These are phyloP conservation scores for Pyricularia sp. DNA, from an alignment of 2,329 filamentous ascomycete species.

Conservation along the genomic window DNA sequence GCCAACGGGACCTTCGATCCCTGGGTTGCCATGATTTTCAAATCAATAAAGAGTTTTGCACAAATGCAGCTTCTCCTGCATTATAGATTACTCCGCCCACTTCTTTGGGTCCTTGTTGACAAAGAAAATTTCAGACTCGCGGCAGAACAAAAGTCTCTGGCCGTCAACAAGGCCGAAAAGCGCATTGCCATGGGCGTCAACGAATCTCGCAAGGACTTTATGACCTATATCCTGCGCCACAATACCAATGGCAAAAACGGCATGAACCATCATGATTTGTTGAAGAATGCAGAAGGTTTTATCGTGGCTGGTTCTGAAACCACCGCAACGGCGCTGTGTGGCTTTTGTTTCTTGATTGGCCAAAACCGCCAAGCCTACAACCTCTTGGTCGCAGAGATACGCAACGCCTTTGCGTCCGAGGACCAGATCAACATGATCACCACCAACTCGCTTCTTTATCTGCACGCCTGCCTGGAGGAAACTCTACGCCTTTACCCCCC, in stretches of 20 bases:
- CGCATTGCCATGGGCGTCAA: neutral
- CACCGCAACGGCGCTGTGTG: slow-evolving; percentile 12
- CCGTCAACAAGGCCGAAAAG: neutral
- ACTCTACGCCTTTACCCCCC: slow-evolving; percentile 15
- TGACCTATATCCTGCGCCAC: neutral
- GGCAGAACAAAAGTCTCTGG: neutral
- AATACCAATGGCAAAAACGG: slow-evolving; percentile 1
- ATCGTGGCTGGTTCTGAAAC: slow-evolving; percentile 16
- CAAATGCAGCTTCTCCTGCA: too few species aligned
- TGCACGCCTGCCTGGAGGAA: slow-evolving; percentile 30
- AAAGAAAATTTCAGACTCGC: too few species aligned
- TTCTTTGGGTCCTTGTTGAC: too few species aligned
- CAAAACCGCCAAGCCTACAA: slow-evolving; percentile 13
- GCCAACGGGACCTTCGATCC: slow-evolving; percentile 8
- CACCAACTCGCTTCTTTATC: slow-evolving; percentile 8
- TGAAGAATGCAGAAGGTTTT: slow-evolving; percentile 13
- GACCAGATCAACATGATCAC: neutral
- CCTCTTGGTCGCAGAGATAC: neutral
- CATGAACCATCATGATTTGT: slow-evolving; percentile 12
- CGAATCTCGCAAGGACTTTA: neutral
- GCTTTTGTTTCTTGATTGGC: slow-evolving; percentile 8
- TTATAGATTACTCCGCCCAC: too few species aligned
- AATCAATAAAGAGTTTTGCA: neutral
- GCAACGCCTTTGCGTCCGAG: neutral
- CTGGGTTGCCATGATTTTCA: slow-evolving; percentile 14